Evolutionary conservation across 768 basidiomycete genomes (phyloP), one percentile per base, ranked within the genome.

Genomic region (Symmetrospora coprosmae): DNA sequence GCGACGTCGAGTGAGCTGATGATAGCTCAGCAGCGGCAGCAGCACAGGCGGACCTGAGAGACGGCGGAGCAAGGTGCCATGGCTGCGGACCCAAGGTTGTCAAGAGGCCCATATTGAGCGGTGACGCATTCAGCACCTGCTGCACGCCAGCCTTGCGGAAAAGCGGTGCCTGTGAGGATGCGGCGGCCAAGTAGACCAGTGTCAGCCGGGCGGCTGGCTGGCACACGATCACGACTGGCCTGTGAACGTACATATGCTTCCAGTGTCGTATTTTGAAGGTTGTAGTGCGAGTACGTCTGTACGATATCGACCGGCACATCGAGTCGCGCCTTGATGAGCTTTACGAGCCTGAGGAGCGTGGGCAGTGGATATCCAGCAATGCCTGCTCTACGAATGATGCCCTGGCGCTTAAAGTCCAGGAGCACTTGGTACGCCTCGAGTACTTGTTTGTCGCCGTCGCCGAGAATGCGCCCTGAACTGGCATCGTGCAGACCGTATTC

Each of bases 291-390:
- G 74, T 87, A 91, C 16, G 85, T 83, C 43, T 89, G 78, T 28
- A 91, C 71, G 45, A 82, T 77, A 71, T 91, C 88, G 60, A 91
- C 70, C 9, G 88, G 85, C 53, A 77, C 76, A 72, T 78, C 82
- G 19, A 76, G 81, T 67, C 84, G 80, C 31, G 49, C 48, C 16
- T 80, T 75, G 63, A 87, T 78, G 50, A 89, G 75, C 33, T 87
- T 77, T 8, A 87, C 80, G 17, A 89, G 72, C n/a, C 88, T 82
- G 28, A 91, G 78, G n/a, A 91, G 77, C 0, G 83, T 83, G 8
- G 87, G 82, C 25, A 90, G 76, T 11, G 87, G 86, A 65, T 82
- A 87, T 0, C 85, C 88, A 87, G 68, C 17, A 65, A 91, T 84
- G 9, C 89, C 88, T 59, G 91, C 80, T 38, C 81, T 74, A 69